These are phyloP conservation scores for Celoporthe dispersa DNA, from an alignment of 2,329 filamentous ascomycete genomes.

Conservation along the genomic window DNA sequence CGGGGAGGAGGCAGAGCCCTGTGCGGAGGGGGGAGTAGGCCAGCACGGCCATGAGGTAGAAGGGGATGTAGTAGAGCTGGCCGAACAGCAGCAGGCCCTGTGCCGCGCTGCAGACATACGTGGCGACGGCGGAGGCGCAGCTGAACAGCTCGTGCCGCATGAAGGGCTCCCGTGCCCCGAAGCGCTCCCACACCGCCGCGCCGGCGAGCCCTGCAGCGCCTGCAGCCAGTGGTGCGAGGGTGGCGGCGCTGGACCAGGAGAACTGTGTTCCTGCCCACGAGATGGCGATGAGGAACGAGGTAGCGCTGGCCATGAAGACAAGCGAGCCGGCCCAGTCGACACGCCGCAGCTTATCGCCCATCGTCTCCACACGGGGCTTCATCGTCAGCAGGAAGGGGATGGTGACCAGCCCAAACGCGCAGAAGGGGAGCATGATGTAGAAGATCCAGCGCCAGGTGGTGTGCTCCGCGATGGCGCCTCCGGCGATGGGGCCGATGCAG, in stretches of 20 bases:
- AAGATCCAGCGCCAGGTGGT: conserved; percentile 54
- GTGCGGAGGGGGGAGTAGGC: conserved; percentile 39
- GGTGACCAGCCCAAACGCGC: conserved; percentile 44
- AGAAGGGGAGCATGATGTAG: conserved; percentile 52
- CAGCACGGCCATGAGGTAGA: conserved; percentile 45
- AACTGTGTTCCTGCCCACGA: conserved; percentile 51
- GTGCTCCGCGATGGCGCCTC: conserved; percentile 41
- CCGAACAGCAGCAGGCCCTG: conserved; percentile 43
- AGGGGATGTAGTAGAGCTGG: conserved; percentile 42
- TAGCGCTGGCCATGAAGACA: conserved; percentile 49
- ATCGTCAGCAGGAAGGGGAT: conserved; percentile 49
- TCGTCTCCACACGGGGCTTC: conserved; percentile 38
- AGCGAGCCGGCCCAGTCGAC: conserved; percentile 52
- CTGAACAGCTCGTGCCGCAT: conserved; percentile 39
- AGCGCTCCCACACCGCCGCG: conserved; percentile 45
- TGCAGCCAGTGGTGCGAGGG: conserved; percentile 49
- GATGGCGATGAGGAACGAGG: conserved; percentile 52
- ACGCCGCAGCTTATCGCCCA: conserved; percentile 41
- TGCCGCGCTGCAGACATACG: conserved; percentile 38
- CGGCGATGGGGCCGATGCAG: conserved; percentile 46
- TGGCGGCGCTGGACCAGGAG: conserved; percentile 46
- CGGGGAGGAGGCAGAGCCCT: conserved; percentile 42
- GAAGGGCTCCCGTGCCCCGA: conserved; percentile 39
- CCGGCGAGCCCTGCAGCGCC: conserved; percentile 45
- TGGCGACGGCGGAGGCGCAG: conserved; percentile 36